Conservation (phyloP, 225 moss, liverwort and hornwort genomes). For the Sphagnum tenellum region DNA sequence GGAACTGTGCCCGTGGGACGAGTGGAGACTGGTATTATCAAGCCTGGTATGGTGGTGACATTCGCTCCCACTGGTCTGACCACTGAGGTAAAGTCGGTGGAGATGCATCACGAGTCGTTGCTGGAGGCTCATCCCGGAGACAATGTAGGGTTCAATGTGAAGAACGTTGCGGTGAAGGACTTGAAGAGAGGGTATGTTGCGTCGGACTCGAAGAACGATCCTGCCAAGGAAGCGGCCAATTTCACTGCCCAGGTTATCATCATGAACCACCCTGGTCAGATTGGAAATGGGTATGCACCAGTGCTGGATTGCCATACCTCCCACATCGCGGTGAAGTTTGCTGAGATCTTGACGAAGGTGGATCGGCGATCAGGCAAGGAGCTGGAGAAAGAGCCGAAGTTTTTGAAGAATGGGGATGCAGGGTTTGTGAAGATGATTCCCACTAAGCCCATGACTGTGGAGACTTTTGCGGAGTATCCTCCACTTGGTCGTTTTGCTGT, state of each 20-base stretch:
- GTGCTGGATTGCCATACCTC: constrained; percentile 53
- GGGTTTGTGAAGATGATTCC: constrained; percentile 62
- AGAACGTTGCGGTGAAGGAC: constrained; percentile 40
- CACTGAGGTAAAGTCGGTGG: constrained; percentile 51
- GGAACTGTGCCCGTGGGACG: constrained; percentile 37
- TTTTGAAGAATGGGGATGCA: constrained; percentile 51
- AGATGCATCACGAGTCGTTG: constrained; percentile 65
- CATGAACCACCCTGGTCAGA: constrained; percentile 56
- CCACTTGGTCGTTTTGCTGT: constrained; percentile 45
- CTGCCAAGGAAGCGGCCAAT: constrained; percentile 43
- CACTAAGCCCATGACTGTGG: constrained; percentile 53
- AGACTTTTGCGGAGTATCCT: constrained; percentile 44
- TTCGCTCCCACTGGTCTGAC: constrained; percentile 44
- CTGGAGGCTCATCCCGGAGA: constrained; percentile 42
- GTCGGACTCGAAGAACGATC: constrained; percentile 53
- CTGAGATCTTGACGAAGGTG: constrained; percentile 46
- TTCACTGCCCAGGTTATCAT: constrained; percentile 55
- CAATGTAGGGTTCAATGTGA: constrained; percentile 40
- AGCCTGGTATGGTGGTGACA: constrained; percentile 38
- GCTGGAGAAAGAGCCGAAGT: constrained; percentile 59
- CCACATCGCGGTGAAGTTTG: constrained; percentile 48
- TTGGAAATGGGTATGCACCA: constrained; percentile 44
- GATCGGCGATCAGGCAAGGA: constrained; percentile 50
- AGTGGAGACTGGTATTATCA: constrained; percentile 35
- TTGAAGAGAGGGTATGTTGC: constrained; percentile 47